Base-by-base conservation (phyloP, 129 eudicot genomes). In the Rutidosis leptorrhynchoides region DNA sequence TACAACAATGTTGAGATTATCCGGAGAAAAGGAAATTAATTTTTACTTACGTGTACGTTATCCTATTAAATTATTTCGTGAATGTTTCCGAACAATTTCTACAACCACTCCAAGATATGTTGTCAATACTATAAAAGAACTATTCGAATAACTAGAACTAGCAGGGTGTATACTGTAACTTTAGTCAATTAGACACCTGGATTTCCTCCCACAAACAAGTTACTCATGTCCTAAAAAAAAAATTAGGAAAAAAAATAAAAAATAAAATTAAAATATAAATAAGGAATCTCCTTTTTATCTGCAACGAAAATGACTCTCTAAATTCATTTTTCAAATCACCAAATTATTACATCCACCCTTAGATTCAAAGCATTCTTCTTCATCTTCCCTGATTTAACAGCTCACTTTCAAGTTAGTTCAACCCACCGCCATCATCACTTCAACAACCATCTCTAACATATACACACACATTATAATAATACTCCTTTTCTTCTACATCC, bases 371-470 rank as follows among this genome's bases (percentile, higher is more conserved):
- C 80, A 75, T 75, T 42, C 70, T 8, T 21, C 69, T 37, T 37
- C 45, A 61, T 42, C 64, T 8, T 21, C 69, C 54, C 27, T 54
- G 68, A 61, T 75, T 68, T 51, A 68, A 75, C 74, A 68, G 30
- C 74, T 53, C 63, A 68, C 24, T 26, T n/a, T 75, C 64, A 5
- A 17, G 69, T 75, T 75, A 76, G 72, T 77, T 70, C 81, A 74
- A 71, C 67, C 81, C 70, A 65, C 69, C 84, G 16, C 74, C 69
- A 74, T 74, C 69, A 67, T 54, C 80, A 14, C 68, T 71, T 54
- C 68, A 74, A 58, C 78, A 20, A 58, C 63, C 68, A 58, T 22
- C 56, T 17, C 71, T 16, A n/a, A 10, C 15, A 45, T 27, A 4
- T 37, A 11, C 23, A 48, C n/a, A 48, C 54, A 15, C 7, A 49